Evolutionary conservation across 78 protist genomes (phyloP), one percentile per base, ranked within the genome.

Genomic region (Protostelium mycophagum): DNA sequence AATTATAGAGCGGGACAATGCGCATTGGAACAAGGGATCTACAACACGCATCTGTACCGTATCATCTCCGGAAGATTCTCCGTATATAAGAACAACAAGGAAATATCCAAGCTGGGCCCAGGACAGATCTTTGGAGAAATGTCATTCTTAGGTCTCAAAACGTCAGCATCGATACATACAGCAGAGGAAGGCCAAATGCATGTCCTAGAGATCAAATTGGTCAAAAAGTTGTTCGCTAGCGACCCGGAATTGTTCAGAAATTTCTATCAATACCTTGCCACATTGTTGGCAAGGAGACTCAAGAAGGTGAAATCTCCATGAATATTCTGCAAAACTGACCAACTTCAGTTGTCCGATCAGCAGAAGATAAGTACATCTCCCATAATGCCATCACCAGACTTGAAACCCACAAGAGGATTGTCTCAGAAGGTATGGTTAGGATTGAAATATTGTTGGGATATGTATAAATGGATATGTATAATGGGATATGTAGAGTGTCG

Each of bases 101-200:
- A 51, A 16, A 89, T 93, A 0, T 85, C 95, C 0, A n/a, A 91
- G 0, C 88, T 93, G 92, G 38, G 36, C 23, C 93, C 93, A 35
- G 92, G 92, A 38, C 88, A 87, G 39, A 93, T 93, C 93, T 93
- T 93, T 93, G 95, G 95, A 85, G 95, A 93, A 37, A 93, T 93
- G 95, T 90, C 93, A 29, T 90, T 93, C 90, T 88, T 93, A 10
- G 95, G 95, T 34, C 88, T 89, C 35, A 87, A 88, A 38, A 93
- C 93, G 5, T 89, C 95, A 34, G 95, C 95, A 0, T 83, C 93
- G 36, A 86, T 93, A 9, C 83, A 39, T 28, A 88, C 90, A 9
- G 95, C 87, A 28, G 95, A 90, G 36, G 39, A 87, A 34, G 90
- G 91, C 1, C 93, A 93, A 37, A 92, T 93, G 88, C 87, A 51